Evolutionary conservation across 2,329 filamentous ascomycete genomes (phyloP), one percentile per base, ranked within the genome.

Genomic region (Xylariales sp.): DNA sequence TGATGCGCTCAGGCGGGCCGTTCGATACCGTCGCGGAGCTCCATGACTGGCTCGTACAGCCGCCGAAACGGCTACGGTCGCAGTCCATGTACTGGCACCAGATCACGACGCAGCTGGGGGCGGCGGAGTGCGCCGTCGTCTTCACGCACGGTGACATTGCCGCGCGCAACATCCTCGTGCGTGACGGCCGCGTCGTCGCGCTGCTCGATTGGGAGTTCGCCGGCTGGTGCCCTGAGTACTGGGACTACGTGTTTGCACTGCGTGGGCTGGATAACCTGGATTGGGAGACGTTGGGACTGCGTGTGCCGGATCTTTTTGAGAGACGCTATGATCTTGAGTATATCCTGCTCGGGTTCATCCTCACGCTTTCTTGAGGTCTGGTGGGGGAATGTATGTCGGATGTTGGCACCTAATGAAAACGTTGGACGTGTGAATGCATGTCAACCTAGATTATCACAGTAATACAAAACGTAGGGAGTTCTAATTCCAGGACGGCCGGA

Each of bases 281-380:
- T 54, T 64, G 62, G 62, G 62, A 64, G 54, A 64, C 54, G 12
- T 46, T 64, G 45, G 62, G 62, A 28, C 45, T 45, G 2, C 16
- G 36, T 3, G 23, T 64, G n/a, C 55, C 62, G 36, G 45, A 54
- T 59, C 54, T 64, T 34, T 64, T 64, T 46, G 9, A 34, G 46
- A 52, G 58, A 46, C 62, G 62, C 36, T 59, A 59, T 46, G 62
- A 64, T 53, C 62, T 64, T 10, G 62, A 64, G 54, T 64, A 64
- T 53, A 64, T 64, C 5, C 53, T 64, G 23, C 10, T 58, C 7
- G 6, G 16, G 6, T 58, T 64, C 30, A 53, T 64, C 28, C 54
- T 64, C 36, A 16, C 14, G 14, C 6, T 58, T 34, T 58, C 34
- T 36, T 64, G 28, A 59, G 10, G 43, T 50, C 32, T 43, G 30